A percentile compares a stretch with the other conserved stretches of the same genome.
Evolutionary conservation across 1,284 basidiomycete species (phyloP).

Genomic region (Ustilago esculenta): DNA sequence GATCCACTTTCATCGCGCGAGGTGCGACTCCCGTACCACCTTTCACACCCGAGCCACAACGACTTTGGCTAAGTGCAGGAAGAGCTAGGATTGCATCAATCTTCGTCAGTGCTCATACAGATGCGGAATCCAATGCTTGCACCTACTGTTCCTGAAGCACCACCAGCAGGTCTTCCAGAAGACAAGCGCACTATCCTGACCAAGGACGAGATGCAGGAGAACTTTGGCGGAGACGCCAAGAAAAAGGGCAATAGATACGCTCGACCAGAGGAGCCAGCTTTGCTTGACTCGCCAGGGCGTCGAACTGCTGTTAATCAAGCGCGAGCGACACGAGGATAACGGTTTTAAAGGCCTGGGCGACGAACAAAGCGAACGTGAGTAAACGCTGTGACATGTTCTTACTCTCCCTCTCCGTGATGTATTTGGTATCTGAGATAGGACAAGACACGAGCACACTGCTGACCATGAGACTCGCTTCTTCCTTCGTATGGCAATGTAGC

Average conservation of each 20-base stretch:
- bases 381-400: too few species aligned
- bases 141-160: conserved; percentile 36
- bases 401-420: too few species aligned
- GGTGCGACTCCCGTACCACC: conserved; percentile 49
- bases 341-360: conserved; percentile 46
- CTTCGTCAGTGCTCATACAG: conserved; percentile 42
- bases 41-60: conserved; percentile 46
- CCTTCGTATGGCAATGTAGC: background rate
- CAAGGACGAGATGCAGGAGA: conserved; percentile 46
- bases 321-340: conserved; percentile 40
- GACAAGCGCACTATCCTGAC: conserved; percentile 42
- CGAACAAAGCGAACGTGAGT: conserved; percentile 39
- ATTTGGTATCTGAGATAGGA: too few species aligned
- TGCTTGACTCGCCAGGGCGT: conserved; percentile 53
- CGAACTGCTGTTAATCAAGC: conserved; percentile 51
- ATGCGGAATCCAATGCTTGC: conserved; percentile 56
- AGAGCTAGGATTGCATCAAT: conserved; percentile 47
- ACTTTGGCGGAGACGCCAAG: conserved; percentile 51
- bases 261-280: conserved; percentile 38
- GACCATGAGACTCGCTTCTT: background rate
- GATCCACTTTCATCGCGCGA: conserved; percentile 46
- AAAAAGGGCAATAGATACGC: conserved; percentile 50
- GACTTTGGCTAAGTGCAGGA: conserved; percentile 52
- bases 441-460: background rate
- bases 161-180: conserved; percentile 39